Base-by-base conservation (phyloP, 371 early-diverging fungal species). In the Nosema muscidifuracis region DNA sequence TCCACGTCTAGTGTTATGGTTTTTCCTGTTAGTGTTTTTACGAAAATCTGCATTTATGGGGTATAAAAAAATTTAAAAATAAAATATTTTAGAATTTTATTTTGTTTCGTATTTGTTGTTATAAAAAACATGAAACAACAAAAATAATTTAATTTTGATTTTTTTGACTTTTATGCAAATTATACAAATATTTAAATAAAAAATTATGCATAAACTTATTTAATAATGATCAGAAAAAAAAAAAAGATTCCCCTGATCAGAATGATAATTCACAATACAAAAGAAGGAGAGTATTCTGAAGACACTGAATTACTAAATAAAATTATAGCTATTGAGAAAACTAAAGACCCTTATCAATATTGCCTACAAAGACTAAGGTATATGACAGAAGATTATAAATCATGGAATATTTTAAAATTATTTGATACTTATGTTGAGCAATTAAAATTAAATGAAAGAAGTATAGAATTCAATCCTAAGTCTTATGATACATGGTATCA, bases 1-100 rank as follows among this genome's bases (percentile, higher is more conserved):
- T 92, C 94, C 44, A 95, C 94, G 85, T 95, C 95, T 40, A 95
- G 87, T 69, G 94, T 93, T 79, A 93, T 94, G 77, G 94, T 93
- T 87, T 93, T 92, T 77, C 93, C 95, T 65, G 95, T 94, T 63
- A 95, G 90, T 79, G 95, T 95, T 87, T 94, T 95, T 72, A 95
- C 93, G 80, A 94, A 94, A 81, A 91, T 90, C 83, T 91, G 90
- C 87, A 90, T 89, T 42, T 34, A 31, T 30, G 73, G 75, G 68
- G 43, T 40, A n/a, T 42, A 53, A 26, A 53, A 26, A 47, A 47
- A 47, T 10, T 12, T 12, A 13, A n/a, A n/a, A n/a, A n/a, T n/a
- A n/a, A n/a, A n/a, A n/a, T n/a, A n/a, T n/a, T n/a, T n/a, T n/a
- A n/a, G n/a, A n/a, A n/a, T n/a, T n/a, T n/a, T n/a, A n/a, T n/a